Evolutionary conservation across 2,329 filamentous ascomycete genomes (phyloP), one percentile per base, ranked within the genome.

Genomic region (Colletotrichum agaves): DNA sequence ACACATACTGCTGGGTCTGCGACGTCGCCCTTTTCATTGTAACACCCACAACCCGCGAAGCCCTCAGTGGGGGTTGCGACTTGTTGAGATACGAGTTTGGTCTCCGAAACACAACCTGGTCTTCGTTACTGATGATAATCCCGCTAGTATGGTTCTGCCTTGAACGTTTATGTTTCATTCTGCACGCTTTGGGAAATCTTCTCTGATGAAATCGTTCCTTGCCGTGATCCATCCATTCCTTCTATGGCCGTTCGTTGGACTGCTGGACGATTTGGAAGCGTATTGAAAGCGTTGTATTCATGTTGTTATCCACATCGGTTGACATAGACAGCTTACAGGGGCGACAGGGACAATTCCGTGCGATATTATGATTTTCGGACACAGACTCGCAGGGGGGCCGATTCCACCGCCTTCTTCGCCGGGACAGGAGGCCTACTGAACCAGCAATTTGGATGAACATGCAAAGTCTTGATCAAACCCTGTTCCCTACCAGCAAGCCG

Each of bases 61-160:
- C 31, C 56, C 31, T 21, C 17, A 21, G 31, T 23, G 31, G 56
- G n/a, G 12, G 39, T 47, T 17, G 23, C 5, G 56, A 33, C 31
- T 49, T 13, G 12, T 31, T 49, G 43, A 49, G 43, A 59, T 59
- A 39, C 56, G 56, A 59, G 43, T 17, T 27, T 39, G 13, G 10
- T 37, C 35, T 35, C 35, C 37, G 58, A 61, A 61, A 61, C 58
- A 43, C 47, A 52, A 33, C 58, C 58, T 35, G 37, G 58, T 37
- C 43, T 15, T 21, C 8, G 31, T 27, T 8, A 21, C 27, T 49
- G 44, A 50, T 35, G 43, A 49, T 39, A 33, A 39, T 39, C 31
- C 44, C 43, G 56, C 43, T 39, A 49, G 56, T 49, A 47, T 59
- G 43, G 43, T 23, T 19, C 13, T 37, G 17, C 56, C 56, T 37